These are phyloP conservation scores for Lepidium aucheri DNA, from an alignment of 345 rosid species.

Conservation along the genomic window DNA sequence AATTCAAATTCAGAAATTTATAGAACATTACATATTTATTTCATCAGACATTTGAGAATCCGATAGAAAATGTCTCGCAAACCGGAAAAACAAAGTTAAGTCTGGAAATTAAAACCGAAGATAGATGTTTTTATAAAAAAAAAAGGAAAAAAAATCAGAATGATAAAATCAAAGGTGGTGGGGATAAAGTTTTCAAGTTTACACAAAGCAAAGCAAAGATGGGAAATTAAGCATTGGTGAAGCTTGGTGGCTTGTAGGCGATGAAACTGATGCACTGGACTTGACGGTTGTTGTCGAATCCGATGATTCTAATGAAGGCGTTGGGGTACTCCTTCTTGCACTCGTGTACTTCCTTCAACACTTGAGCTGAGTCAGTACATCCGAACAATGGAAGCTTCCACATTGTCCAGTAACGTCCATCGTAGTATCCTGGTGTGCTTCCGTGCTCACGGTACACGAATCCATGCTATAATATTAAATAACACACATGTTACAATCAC, in stretches of 20 bases:
- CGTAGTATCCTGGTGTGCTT: constrained; percentile 30
- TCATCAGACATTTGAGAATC: constrained; percentile 20
- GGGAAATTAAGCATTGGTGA: constrained; percentile 16
- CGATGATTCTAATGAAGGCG: constrained; percentile 34
- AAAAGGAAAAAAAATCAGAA: background rate
- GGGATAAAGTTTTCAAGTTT: constrained; percentile 15
- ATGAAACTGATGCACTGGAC: constrained; percentile 36
- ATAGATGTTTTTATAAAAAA: too few relatives aligned
- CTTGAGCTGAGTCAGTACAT: constrained; percentile 38
- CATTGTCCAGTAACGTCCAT: constrained; percentile 49
- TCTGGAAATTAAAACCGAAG: constrained; percentile 21
- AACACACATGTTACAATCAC: too few relatives aligned
- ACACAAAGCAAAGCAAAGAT: constrained; percentile 17
- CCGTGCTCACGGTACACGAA: constrained; percentile 34
- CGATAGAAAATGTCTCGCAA: constrained; percentile 23
- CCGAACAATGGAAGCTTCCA: constrained; percentile 54
- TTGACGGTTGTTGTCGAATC: constrained; percentile 47
- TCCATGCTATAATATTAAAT: constrained; percentile 33
- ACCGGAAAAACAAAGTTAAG: constrained; percentile 22
- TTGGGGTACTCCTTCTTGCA: constrained; percentile 31
- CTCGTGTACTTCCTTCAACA: constrained; percentile 42
- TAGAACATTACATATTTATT: constrained; percentile 25
- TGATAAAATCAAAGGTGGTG: constrained; percentile 16
- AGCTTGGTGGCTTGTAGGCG: constrained; percentile 33
- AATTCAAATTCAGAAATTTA: background rate